Base-by-base conservation (phyloP, 2,329 filamentous ascomycete genomes). In the Helotiales sp. region DNA sequence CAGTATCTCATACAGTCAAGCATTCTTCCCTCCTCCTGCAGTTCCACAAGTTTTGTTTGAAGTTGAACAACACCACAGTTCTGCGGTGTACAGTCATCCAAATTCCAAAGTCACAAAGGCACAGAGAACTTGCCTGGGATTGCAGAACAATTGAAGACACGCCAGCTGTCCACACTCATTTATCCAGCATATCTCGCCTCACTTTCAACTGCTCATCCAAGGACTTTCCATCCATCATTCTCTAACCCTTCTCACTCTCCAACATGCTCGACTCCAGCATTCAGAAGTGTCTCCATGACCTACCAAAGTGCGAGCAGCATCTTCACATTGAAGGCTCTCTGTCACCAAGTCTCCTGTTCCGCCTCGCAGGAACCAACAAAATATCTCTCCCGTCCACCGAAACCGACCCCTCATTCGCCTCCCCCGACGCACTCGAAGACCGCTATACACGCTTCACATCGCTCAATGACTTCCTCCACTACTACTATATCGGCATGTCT, bases 261-360 rank as follows among this genome's bases (percentile, higher is more conserved):
- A 65, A 28, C 15, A 70, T 70, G 69, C 55, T 47, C 40, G 60
- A 65, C 40, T 60, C 64, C 3, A 40, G 6, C 20, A 20, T 63
- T 54, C 65, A 67, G 37, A 60, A 63, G 22, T 88, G 92, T 76
- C 83, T 93, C 43, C 79, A 81, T 61, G 84, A 84, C 34, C 85
- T 94, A 32, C 91, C 91, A 70, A 94, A 94, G 82, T 92, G 89
- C 79, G 92, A 95, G 78, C 91, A 93, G 76, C 92, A 94, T 79
- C 86, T 94, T 63, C 92, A 95, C 77, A 84, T 95, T 37, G 91
- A 94, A 79, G 92, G 92, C 64, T 89, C 90, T 13, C 84, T 95
- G 43, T 88, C 89, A 47, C 90, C 91, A 1, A 80, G 84, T 64
- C 82, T 93, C 45, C 86, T 93, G 69, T 94, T 93, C 81, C 75